These are phyloP conservation scores for Mesembryanthemum crystallinum DNA, from an alignment of 148 eudicot genomes.

Conservation along the genomic window DNA sequence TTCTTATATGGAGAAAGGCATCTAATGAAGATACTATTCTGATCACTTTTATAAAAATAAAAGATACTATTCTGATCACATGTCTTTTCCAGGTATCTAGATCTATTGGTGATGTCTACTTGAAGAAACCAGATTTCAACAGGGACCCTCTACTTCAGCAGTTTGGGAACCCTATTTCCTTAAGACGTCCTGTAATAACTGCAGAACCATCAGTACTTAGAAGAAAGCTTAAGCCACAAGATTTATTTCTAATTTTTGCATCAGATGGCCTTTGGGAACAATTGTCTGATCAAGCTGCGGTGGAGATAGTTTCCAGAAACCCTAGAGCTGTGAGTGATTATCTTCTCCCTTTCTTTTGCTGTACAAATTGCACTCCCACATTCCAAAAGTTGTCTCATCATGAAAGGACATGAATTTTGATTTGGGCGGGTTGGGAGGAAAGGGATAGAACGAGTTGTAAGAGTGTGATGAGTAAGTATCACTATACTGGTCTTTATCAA, in stretches of 20 bases:
- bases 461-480: no score
- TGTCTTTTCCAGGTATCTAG: constrained; percentile 54
- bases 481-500: no score
- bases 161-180: no score
- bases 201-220: constrained; percentile 62
- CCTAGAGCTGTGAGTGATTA: constrained; percentile 59
- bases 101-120: constrained; percentile 72
- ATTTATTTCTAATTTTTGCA: constrained; percentile 63
- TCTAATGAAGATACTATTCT: no score
- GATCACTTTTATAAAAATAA: no score
- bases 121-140: constrained; percentile 53
- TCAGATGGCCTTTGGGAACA: constrained; percentile 82
- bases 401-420: no score
- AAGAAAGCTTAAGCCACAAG: constrained; percentile 47
- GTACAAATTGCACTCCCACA: no score
- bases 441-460: no score
- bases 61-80: constrained; percentile 19
- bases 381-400: no score
- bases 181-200: no score
- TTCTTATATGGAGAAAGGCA: constrained; percentile 8
- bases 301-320: constrained; percentile 46
- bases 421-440: no score
- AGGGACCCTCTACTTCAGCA: constrained; percentile 41
- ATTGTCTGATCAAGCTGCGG: constrained; percentile 55
- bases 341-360: no score